Conservation (phyloP, 208 protist species). For the Tetramitus jugosus region DNA sequence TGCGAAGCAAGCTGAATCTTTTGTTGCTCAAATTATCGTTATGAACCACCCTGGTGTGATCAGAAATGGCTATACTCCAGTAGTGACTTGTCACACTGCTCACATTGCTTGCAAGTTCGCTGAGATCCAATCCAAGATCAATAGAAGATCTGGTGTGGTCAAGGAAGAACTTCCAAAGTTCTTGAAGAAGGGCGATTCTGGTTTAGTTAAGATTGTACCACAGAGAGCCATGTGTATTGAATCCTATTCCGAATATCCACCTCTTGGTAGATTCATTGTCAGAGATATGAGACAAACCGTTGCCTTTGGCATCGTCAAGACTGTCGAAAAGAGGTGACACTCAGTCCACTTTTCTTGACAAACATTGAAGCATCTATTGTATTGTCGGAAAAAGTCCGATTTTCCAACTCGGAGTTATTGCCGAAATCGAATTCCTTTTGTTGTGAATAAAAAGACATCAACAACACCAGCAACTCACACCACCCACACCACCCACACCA, state of each 20-base stretch:
- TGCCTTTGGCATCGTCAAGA: slow-evolving; percentile 90
- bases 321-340: slow-evolving; percentile 35
- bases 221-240: slow-evolving; percentile 85
- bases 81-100: slow-evolving; percentile 83
- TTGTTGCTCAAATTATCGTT: slow-evolving; percentile 82
- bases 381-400: too few species aligned
- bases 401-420: too few species aligned
- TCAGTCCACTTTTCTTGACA: too few species aligned
- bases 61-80: slow-evolving; percentile 66
- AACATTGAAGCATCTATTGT: too few species aligned
- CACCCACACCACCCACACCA: too few species aligned
- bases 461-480: too few species aligned
- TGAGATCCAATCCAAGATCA: slow-evolving; percentile 75
- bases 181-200: slow-evolving; percentile 81
- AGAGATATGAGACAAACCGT: slow-evolving; percentile 88
- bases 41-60: slow-evolving; percentile 83
- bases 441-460: too few species aligned
- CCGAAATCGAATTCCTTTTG: too few species aligned
- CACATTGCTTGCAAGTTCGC: slow-evolving; percentile 82
- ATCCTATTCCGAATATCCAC: slow-evolving; percentile 78
- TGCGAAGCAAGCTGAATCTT: slow-evolving; percentile 50
- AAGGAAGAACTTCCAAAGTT: slow-evolving; percentile 67
- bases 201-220: slow-evolving; percentile 70
- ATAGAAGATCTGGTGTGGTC: slow-evolving; percentile 74
- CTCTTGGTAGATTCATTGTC: slow-evolving; percentile 87